A percentile compares a stretch with the other conserved stretches of the same genome.
phyloP scores from a whole-genome alignment of 1,139 yeast genomes.

The Magnusiomyces suaveolens region DNA sequence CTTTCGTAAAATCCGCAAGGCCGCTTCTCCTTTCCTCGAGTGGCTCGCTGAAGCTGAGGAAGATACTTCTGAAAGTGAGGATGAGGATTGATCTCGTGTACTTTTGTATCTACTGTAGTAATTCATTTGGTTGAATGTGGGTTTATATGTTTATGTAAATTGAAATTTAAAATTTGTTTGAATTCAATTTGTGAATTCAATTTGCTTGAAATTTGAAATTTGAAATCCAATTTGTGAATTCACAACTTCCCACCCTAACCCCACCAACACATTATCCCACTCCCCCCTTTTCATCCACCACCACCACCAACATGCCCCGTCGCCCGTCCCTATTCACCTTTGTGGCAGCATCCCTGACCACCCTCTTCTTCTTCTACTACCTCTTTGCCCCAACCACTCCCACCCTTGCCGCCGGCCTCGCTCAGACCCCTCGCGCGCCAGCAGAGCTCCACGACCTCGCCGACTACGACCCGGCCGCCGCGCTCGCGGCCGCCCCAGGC shows the following conservation, averaged over 20 bases:
- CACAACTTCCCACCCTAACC: neutral
- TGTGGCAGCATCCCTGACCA: neutral
- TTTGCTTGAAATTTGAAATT: no score
- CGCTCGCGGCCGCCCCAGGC: slow-evolving; percentile 12
- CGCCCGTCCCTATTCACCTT: slow-evolving; percentile 2
- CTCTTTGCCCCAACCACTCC: neutral
- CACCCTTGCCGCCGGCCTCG: neutral
- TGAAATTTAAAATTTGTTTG: neutral
- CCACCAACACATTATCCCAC: neutral
- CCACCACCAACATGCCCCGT: slow-evolving; percentile 3
- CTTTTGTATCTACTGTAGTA: neutral
- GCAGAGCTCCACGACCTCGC: slow-evolving; percentile 9
- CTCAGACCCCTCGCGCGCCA: neutral
- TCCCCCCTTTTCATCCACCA: neutral
- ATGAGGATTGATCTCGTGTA: neutral
- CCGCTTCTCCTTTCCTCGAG: slow-evolving; percentile 88
- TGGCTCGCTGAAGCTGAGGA: slow-evolving; percentile 89
- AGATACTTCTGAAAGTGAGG: slow-evolving; percentile 27
- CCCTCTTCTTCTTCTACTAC: slow-evolving; percentile 1
- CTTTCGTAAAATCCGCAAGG: slow-evolving; percentile 88
- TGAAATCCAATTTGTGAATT: no score
- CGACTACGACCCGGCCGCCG: slow-evolving; percentile 18
- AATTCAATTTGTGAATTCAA: no score
- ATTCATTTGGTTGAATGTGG: neutral
- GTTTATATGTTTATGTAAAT: neutral